Evolutionary conservation across 768 basidiomycete species (phyloP), one percentile per base, ranked within the genome.

Genomic region (Paxillus involutus): DNA sequence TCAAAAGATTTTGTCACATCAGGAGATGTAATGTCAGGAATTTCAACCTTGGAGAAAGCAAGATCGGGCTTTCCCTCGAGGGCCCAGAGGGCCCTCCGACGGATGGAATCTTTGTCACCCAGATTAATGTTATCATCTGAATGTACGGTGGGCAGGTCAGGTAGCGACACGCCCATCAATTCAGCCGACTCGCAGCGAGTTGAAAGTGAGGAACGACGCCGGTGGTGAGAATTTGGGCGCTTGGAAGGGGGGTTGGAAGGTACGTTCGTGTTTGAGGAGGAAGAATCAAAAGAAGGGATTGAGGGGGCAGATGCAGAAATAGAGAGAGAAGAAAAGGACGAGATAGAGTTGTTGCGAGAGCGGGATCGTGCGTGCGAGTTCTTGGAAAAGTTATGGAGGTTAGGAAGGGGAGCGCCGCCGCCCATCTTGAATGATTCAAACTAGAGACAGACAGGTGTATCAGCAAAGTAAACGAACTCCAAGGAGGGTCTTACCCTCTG

Each of bases 141-240:
- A 26, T 75, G 73, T 2, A 82, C 80, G 9, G 79, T 62, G 6
- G 84, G 82, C 24, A 91, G 77, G 56, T 85, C 83, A 12, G 88
- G 84, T 37, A 89, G 73, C 21, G 86, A 72, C 12, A 91, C 81
- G 26, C 91, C 91, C 89, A 96, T 94, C 64, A 96, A 75, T 63
- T 95, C 94, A 16, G 91, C 88, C 17, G 91, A 94, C 74, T 96
- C 94, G 59, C 80, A 81, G 56, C 92, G 86, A 39, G 93, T 95
- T 10, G 94, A 92, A 26, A 96, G 91, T 24, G 90, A 92, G 1
- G 92, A 93, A 40, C 84, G 83, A 45, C 94, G 89, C 13, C 83
- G 80, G 62, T 95, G 94, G 61, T 92, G 91, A 0, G 93, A 94
- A 54, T 80, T 80, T 32, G 67, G 70, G 59, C 85, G 87, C 62